These are phyloP conservation scores for Xylaria sp. DNA, from an alignment of 2,329 filamentous ascomycete species.

Conservation along the genomic window DNA sequence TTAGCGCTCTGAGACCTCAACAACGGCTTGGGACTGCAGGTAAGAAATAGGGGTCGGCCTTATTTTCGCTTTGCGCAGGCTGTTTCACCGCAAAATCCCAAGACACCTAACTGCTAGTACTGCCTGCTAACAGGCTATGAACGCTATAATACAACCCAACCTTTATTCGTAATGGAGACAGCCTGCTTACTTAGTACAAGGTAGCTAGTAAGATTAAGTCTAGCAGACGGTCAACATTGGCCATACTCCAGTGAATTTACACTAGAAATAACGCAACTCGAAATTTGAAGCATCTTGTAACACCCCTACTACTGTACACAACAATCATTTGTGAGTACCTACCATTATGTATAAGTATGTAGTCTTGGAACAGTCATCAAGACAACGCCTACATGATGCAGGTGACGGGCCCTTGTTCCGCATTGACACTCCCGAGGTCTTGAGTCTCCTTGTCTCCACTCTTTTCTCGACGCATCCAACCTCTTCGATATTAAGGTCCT, in stretches of 20 bases:
- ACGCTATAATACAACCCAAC: not conserved
- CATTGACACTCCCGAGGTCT: conserved; percentile 31
- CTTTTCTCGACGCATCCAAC: conserved; percentile 21
- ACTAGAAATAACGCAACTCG: not conserved
- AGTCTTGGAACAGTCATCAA: conserved; percentile 32
- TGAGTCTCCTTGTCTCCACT: conserved; percentile 7
- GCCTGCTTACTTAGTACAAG: not conserved
- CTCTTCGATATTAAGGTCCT: conserved; percentile 25
- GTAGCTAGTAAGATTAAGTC: not conserved
- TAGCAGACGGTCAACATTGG: not conserved
- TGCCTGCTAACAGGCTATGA: not conserved
- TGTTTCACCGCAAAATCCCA: conserved; percentile 24
- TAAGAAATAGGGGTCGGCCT: conserved; percentile 31
- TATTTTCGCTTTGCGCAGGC: conserved; percentile 14
- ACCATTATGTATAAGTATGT: not conserved
- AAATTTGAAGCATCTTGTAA: not conserved
- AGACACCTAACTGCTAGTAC: not conserved
- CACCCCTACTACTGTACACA: not conserved
- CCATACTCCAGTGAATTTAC: not conserved
- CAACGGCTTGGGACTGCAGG: conserved; percentile 15
- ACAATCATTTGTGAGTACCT: not conserved
- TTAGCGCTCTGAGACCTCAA: conserved; percentile 13
- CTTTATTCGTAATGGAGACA: not conserved
- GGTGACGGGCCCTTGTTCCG: conserved; percentile 33
- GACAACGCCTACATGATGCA: conserved; percentile 29